phyloP scores from a whole-genome alignment of 805 yeast genomes.

The Starmerella bombicola region DNA sequence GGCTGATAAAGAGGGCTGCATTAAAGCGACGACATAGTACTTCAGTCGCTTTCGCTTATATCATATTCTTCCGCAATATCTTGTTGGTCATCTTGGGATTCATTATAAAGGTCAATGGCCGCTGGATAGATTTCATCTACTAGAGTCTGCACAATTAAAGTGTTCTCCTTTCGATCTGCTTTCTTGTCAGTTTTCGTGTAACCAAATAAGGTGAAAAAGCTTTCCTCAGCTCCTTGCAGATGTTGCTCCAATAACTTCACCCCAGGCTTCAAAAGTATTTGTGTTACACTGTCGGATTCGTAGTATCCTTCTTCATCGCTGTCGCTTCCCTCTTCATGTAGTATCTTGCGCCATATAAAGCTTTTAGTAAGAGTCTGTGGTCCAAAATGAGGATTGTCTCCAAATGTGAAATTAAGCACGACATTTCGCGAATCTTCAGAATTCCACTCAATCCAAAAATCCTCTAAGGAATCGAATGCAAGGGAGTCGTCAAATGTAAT shows the following conservation, averaged over 20 bases:
- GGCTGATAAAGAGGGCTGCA: too few species aligned
- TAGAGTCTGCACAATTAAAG: conserved; percentile 57
- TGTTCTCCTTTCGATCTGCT: conserved; percentile 50
- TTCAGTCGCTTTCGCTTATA: conserved; percentile 15
- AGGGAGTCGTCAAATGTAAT: conserved; percentile 65
- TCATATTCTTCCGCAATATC: conserved; percentile 22
- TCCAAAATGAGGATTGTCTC: conserved; percentile 38
- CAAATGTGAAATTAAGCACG: conserved; percentile 47
- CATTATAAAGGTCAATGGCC: conserved; percentile 55
- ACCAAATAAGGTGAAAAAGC: conserved; percentile 75
- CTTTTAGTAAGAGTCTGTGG: conserved; percentile 48
- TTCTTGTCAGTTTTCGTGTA: conserved; percentile 76
- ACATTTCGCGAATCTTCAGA: conserved; percentile 42
- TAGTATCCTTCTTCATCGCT: conserved; percentile 12
- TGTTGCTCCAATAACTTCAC: conserved; percentile 45
- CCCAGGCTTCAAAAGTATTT: conserved; percentile 57
- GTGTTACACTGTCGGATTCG: conserved; percentile 38
- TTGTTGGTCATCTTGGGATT: conserved; percentile 13
- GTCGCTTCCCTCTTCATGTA: conserved; percentile 1
- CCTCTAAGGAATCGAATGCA: conserved; percentile 52
- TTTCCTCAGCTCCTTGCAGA: conserved; percentile 37
- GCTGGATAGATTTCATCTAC: conserved; percentile 74
- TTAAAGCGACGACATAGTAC: too few species aligned
- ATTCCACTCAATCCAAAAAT: conserved; percentile 44
- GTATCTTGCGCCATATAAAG: conserved; percentile 31